A percentile compares a stretch with the other conserved stretches of the same genome.
These are phyloP conservation scores for Omphalea diandra DNA, from an alignment of 441 rosid species.

Conservation along the genomic window DNA sequence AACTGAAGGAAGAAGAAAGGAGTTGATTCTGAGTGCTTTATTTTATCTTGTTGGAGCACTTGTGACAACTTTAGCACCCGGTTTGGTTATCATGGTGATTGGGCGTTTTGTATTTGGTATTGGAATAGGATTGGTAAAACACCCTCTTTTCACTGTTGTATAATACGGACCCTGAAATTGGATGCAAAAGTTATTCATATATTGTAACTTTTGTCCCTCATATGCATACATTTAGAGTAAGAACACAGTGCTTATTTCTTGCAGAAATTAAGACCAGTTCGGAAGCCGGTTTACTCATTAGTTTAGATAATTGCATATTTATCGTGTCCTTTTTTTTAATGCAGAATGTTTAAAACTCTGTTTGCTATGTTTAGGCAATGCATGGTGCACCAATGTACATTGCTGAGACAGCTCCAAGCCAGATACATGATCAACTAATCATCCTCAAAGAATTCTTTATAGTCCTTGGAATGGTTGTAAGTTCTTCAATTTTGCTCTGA, in stretches of 20 bases:
- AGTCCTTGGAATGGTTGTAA: constrained; percentile 99
- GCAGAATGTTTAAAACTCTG: constrained; percentile 11
- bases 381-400: constrained; percentile 99
- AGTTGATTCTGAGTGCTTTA: constrained; percentile 68
- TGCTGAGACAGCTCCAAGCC: constrained; percentile 96
- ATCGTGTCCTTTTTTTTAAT: background rate
- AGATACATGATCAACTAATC: constrained; percentile 83
- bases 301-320: background rate
- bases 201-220: background rate
- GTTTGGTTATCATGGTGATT: constrained; percentile 65
- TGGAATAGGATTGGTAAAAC: constrained; percentile 91
- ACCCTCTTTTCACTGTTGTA: constrained; percentile 9
- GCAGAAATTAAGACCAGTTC: background rate
- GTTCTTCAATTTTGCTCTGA: constrained; percentile 49
- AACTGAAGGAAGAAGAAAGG: constrained; percentile 88
- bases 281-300: background rate
- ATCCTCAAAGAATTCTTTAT: constrained; percentile 93
- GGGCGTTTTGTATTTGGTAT: constrained; percentile 87
- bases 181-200: background rate
- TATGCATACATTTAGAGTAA: constrained; percentile 1
- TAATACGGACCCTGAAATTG: constrained; percentile 6
- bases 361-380: constrained; percentile 66
- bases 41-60: constrained; percentile 83
- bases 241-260: background rate
- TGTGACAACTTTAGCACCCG: constrained; percentile 71